Evolutionary conservation across 192 early-diverging fungal genomes (phyloP).

Genomic region (Backusella parvicylindrica): DNA sequence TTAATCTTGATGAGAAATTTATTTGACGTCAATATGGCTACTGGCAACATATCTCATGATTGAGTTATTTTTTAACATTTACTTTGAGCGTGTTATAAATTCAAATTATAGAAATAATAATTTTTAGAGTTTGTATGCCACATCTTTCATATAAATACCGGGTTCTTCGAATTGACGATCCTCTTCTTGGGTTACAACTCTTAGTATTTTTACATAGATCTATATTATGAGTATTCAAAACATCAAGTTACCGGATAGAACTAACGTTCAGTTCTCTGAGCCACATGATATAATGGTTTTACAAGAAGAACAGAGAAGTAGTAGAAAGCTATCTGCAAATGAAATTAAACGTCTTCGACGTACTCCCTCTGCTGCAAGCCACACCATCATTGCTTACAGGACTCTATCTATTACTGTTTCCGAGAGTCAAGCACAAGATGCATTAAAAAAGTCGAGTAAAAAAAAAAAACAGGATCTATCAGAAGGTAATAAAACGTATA

Average conservation of each 20-base stretch:
- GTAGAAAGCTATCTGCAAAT: not conserved
- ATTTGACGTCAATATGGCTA: not conserved
- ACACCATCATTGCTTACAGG: constrained; percentile 41
- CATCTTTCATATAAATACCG: not conserved
- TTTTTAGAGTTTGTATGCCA: not conserved
- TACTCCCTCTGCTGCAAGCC: not conserved
- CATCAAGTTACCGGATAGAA: not conserved
- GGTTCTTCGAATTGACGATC: not conserved
- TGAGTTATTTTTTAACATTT: not conserved
- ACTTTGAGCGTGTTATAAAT: not conserved
- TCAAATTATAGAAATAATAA: not conserved
- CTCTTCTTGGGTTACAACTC: not conserved
- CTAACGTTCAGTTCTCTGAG: not conserved
- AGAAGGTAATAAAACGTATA: constrained; percentile 11
- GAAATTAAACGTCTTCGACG: constrained; percentile 1
- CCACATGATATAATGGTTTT: not conserved
- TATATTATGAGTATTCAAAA: not conserved
- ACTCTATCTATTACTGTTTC: constrained; percentile 45
- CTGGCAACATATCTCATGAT: not conserved
- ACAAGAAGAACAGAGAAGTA: not conserved
- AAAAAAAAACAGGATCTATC: not conserved
- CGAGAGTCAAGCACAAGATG: constrained; percentile 29
- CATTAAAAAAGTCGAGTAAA: constrained; percentile 6
- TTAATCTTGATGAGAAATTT: not conserved
- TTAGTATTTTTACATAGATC: not conserved